A percentile compares a stretch with the other conserved stretches of the same genome.
These are phyloP conservation scores for Azolla pinnata DNA, from an alignment of 75 land plant genomes.

Conservation along the genomic window DNA sequence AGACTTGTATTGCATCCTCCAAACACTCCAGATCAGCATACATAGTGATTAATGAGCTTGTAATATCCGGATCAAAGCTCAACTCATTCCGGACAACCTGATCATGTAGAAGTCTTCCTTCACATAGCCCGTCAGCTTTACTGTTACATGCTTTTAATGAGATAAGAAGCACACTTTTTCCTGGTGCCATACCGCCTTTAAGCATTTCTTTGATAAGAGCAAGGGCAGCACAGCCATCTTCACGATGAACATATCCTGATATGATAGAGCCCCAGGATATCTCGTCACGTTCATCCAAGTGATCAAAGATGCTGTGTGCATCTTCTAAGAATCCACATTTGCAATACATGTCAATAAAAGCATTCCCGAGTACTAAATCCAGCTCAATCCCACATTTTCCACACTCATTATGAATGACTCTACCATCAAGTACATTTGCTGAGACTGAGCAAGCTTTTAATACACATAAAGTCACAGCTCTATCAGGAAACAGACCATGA, in stretches of 20 bases:
- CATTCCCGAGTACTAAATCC: neutral
- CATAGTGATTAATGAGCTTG: neutral
- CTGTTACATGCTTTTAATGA: conserved; percentile 6
- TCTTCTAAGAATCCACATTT: neutral
- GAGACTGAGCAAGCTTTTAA: conserved; percentile 3
- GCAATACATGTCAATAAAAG: neutral
- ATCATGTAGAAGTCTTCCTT: conserved; percentile 9
- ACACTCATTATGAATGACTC: neutral
- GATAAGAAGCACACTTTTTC: neutral
- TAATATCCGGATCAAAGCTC: neutral
- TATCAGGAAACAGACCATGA: neutral
- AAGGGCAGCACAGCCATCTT: conserved; percentile 16
- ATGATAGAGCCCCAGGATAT: conserved; percentile 38
- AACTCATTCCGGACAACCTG: neutral
- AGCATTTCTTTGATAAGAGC: conserved; percentile 31
- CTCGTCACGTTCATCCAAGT: neutral
- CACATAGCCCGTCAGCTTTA: neutral
- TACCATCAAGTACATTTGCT: neutral
- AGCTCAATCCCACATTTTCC: neutral
- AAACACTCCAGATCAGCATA: neutral
- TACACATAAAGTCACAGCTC: neutral
- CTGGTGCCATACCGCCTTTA: conserved; percentile 1
- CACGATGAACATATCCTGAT: conserved; percentile 28
- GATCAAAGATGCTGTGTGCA: neutral
- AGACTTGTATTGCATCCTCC: neutral